Conservation (phyloP, 805 yeast genomes). For the Yarrowia keelungensis region DNA sequence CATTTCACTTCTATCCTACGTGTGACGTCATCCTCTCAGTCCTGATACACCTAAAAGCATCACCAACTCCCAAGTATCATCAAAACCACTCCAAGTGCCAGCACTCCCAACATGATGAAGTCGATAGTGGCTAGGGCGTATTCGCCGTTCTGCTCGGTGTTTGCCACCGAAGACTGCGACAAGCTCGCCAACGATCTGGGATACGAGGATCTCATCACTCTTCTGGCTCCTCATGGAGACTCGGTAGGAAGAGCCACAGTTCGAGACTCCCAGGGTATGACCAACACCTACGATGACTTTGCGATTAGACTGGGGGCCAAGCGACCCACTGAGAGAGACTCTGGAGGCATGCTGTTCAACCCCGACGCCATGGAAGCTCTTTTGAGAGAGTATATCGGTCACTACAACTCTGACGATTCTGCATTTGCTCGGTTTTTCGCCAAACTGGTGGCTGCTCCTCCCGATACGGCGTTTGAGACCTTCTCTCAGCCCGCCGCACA, state of each 20-base stretch:
- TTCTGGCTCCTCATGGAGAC: constrained; percentile 61
- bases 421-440: constrained; percentile 58
- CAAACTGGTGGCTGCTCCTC: constrained; percentile 63
- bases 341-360: constrained; percentile 27
- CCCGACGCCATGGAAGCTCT: constrained; percentile 39
- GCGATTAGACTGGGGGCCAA: constrained; percentile 51
- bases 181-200: constrained; percentile 53
- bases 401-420: constrained; percentile 33
- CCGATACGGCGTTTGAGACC: constrained; percentile 78
- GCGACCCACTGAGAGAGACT: constrained; percentile 51
- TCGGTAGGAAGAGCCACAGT: constrained; percentile 56
- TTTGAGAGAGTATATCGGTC: constrained; percentile 38
- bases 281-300: constrained; percentile 59
- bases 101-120: constrained; percentile 45
- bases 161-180: constrained; percentile 56
- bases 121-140: constrained; percentile 57
- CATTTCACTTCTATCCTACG: too few relatives aligned
- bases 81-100: background rate
- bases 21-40: too few relatives aligned
- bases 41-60: background rate
- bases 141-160: constrained; percentile 45
- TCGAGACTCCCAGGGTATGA: constrained; percentile 59
- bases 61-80: background rate
- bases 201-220: constrained; percentile 55
- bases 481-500: constrained; percentile 87